Evolutionary conservation across 805 yeast species (phyloP).

Genomic region (Nakazawaea wyomingensis): DNA sequence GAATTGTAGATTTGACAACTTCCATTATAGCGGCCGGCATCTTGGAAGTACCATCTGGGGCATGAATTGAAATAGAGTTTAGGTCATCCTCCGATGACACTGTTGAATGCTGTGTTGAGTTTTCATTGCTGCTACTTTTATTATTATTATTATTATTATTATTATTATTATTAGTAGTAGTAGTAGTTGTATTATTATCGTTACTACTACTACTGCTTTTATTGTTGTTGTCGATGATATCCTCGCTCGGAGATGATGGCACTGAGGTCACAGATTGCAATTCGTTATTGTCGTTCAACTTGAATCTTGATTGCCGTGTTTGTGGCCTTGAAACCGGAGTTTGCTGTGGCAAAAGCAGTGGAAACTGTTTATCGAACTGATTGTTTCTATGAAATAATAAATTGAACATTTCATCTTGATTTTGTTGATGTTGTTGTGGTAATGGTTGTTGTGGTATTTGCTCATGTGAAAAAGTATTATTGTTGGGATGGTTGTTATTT

Average conservation of each 20-base stretch:
- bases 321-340: background rate
- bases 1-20: slow-evolving; percentile 34
- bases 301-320: slow-evolving; percentile 5
- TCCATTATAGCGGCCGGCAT: slow-evolving; percentile 56
- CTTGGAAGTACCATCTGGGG: slow-evolving; percentile 30
- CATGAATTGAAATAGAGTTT: slow-evolving; percentile 38
- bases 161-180: too few species aligned
- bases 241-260: slow-evolving; percentile 18
- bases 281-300: slow-evolving; percentile 7
- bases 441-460: slow-evolving; percentile 4
- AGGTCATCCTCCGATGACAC: slow-evolving; percentile 16
- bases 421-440: slow-evolving; percentile 14
- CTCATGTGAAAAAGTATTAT: slow-evolving; percentile 1
- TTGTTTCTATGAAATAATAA: slow-evolving; percentile 46
- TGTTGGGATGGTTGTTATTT: background rate
- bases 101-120: background rate
- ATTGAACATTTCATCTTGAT: slow-evolving; percentile 44
- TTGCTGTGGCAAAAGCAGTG: slow-evolving; percentile 7
- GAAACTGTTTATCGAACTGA: slow-evolving; percentile 12
- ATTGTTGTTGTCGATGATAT: too few species aligned
- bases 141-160: too few species aligned
- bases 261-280: slow-evolving; percentile 31
- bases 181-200: too few species aligned
- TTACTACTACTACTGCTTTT: too few species aligned
- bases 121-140: background rate